These are phyloP conservation scores for Xylaria flabelliformis DNA, from an alignment of 495 filamentous ascomycete species.

Conservation along the genomic window DNA sequence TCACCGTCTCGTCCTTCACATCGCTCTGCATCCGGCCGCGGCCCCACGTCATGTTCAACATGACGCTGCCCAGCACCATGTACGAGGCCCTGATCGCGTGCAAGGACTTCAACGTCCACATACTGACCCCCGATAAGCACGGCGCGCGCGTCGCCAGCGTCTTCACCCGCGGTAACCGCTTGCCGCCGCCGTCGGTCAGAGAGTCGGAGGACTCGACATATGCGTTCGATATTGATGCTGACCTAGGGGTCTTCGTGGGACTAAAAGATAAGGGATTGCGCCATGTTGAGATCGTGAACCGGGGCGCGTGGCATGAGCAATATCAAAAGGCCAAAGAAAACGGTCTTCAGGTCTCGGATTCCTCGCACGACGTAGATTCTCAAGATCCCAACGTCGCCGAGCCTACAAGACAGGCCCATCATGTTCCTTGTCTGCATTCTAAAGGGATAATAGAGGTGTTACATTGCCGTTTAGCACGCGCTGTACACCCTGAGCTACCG, in stretches of 20 bases:
- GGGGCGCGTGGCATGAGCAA: slow-evolving; percentile 22
- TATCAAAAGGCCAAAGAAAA: slow-evolving; percentile 21
- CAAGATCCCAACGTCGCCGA: neutral
- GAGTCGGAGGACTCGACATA: neutral
- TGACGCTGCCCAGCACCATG: slow-evolving; percentile 75
- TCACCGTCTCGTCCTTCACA: slow-evolving; percentile 86
- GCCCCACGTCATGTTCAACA: slow-evolving; percentile 81
- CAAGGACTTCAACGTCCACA: slow-evolving; percentile 55
- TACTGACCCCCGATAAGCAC: slow-evolving; percentile 47
- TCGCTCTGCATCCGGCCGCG: slow-evolving; percentile 70
- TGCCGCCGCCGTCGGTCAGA: neutral
- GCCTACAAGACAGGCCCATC: slow-evolving; percentile 2
- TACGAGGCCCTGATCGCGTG: slow-evolving; percentile 61
- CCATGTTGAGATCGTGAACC: slow-evolving; percentile 20
- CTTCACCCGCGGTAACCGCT: slow-evolving; percentile 41
- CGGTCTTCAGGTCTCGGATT: neutral
- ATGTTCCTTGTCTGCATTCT: slow-evolving; percentile 16
- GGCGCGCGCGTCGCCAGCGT: slow-evolving; percentile 54
- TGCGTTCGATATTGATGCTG: slow-evolving; percentile 20
- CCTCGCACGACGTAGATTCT: neutral
- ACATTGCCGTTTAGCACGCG: slow-evolving; percentile 22
- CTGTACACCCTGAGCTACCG: slow-evolving; percentile 21
- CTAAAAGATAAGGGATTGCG: slow-evolving; percentile 5
- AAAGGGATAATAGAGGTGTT: slow-evolving; percentile 20
- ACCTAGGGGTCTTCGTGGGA: slow-evolving; percentile 20